Evolutionary conservation across 768 basidiomycete species (phyloP).

Genomic region (Basidioascus undulatus): DNA sequence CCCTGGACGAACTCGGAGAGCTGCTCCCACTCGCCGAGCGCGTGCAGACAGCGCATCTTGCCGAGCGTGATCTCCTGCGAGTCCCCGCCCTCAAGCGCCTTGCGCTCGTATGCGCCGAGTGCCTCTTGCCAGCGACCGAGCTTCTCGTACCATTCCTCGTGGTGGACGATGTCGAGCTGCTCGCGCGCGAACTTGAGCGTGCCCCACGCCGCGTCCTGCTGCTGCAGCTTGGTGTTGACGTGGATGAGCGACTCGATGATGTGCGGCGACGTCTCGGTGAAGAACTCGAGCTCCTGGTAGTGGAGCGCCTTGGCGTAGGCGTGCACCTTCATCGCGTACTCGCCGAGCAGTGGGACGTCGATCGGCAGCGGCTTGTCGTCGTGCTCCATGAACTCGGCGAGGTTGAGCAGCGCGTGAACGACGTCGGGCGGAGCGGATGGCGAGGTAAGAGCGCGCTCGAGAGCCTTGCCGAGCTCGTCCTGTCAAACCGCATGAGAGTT

Average conservation of each 20-base stretch:
- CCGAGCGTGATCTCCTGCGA: slow-evolving; percentile 60
- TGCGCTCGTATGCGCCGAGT: slow-evolving; percentile 56
- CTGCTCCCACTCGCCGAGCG: slow-evolving; percentile 91
- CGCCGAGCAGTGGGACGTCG: slow-evolving; percentile 74
- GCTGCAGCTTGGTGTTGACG: slow-evolving; percentile 88
- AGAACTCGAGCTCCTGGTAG: slow-evolving; percentile 95
- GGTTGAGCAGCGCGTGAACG: slow-evolving; percentile 68
- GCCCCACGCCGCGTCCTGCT: slow-evolving; percentile 94
- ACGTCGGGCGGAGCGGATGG: slow-evolving; percentile 58
- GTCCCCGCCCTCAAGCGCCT: slow-evolving; percentile 45
- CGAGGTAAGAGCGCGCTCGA: slow-evolving; percentile 58
- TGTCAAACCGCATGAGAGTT: slow-evolving; percentile 17
- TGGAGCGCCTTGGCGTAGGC: slow-evolving; percentile 95
- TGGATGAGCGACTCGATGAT: slow-evolving; percentile 87
- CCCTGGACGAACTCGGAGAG: slow-evolving; percentile 65
- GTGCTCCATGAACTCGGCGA: slow-evolving; percentile 98
- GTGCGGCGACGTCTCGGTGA: slow-evolving; percentile 65
- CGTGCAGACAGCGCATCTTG: slow-evolving; percentile 85
- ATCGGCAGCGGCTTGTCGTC: slow-evolving; percentile 90
- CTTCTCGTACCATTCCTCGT: slow-evolving; percentile 96
- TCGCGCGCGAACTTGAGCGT: slow-evolving; percentile 73
- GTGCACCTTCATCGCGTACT: slow-evolving; percentile 75
- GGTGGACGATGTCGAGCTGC: slow-evolving; percentile 69
- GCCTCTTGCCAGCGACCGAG: slow-evolving; percentile 93
- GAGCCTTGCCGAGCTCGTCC: slow-evolving; percentile 83